These are phyloP conservation scores for Candida piceae DNA, from an alignment of 805 yeast genomes.

Conservation along the genomic window DNA sequence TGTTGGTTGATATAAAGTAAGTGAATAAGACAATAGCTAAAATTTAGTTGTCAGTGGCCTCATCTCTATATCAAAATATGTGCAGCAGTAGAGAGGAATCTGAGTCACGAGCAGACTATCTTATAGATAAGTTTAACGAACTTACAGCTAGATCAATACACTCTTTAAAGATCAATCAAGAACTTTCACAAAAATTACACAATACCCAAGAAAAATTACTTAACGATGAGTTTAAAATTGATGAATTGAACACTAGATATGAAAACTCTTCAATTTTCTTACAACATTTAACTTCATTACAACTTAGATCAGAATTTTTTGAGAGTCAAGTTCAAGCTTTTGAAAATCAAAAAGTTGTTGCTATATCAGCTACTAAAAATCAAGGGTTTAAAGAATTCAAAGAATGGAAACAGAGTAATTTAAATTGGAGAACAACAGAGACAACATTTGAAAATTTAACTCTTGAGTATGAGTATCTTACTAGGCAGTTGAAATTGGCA, in stretches of 20 bases:
- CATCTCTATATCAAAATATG: too few species aligned
- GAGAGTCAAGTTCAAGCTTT: conserved; percentile 29
- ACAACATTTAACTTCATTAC: conserved; percentile 28
- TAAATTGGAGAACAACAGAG: conserved; percentile 41
- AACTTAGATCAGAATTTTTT: conserved; percentile 30
- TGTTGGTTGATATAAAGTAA: too few species aligned
- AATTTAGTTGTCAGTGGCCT: too few species aligned
- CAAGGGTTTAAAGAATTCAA: conserved; percentile 17
- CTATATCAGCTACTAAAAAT: conserved; percentile 16
- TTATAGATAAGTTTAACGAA: conserved; percentile 11
- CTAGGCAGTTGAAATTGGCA: conserved; percentile 20
- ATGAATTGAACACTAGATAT: conserved; percentile 17
- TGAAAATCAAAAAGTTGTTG: conserved; percentile 15
- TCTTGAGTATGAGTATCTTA: conserved; percentile 35
- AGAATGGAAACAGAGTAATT: conserved; percentile 29
- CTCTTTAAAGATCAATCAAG: conserved; percentile 12
- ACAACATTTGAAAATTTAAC: conserved; percentile 41
- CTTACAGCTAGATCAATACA: conserved; percentile 14
- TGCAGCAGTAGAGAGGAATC: too few species aligned
- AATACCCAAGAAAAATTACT: conserved; percentile 14
- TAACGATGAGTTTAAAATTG: conserved; percentile 17
- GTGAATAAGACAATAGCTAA: too few species aligned
- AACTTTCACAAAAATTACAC: conserved; percentile 14
- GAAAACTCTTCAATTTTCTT: conserved; percentile 26
- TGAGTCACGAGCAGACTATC: conserved; percentile 5